Conservation (phyloP, 1,284 basidiomycete genomes). For the Bondarzewia mesenterica region DNA sequence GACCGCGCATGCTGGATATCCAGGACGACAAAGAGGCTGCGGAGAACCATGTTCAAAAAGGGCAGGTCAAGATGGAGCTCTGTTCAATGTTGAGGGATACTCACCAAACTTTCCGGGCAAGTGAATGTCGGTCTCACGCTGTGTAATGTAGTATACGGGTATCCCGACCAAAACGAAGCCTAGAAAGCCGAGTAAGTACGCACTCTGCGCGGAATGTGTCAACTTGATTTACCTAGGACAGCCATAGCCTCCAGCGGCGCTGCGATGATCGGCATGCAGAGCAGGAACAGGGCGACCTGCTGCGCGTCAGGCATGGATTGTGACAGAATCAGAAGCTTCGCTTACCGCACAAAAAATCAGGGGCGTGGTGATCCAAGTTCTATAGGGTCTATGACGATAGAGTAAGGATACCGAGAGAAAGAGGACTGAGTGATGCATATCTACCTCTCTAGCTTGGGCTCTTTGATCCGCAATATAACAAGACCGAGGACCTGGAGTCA, state of each 20-base stretch:
- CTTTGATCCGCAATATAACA: conserved; percentile 83
- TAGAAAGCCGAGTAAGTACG: conserved; percentile 16
- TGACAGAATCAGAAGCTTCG: conserved; percentile 6
- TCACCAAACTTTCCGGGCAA: conserved; percentile 9
- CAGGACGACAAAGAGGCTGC: conserved; percentile 37
- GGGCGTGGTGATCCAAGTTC: conserved; percentile 87
- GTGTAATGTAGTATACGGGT: conserved; percentile 81
- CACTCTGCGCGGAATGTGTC: not conserved
- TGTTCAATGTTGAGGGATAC: not conserved
- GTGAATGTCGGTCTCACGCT: conserved; percentile 25
- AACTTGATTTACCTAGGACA: conserved; percentile 62
- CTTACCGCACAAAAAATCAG: conserved; percentile 83
- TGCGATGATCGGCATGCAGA: conserved; percentile 93
- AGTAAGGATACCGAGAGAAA: not conserved
- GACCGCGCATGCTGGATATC: conserved; percentile 39
- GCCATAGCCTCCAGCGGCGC: conserved; percentile 85
- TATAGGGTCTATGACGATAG: conserved; percentile 66
- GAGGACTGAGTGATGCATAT: not conserved
- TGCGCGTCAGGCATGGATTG: not conserved
- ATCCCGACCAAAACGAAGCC: conserved; percentile 70
- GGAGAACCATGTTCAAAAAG: no score
- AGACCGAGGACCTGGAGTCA: conserved; percentile 71
- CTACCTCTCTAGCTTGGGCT: conserved; percentile 81
- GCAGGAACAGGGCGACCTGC: conserved; percentile 83
- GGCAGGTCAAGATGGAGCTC: not conserved